Percentiles rank a stretch among this genome's conserved stretches.
These are phyloP conservation scores for Populus pruinosa DNA, from an alignment of 345 rosid genomes.

Conservation along the genomic window DNA sequence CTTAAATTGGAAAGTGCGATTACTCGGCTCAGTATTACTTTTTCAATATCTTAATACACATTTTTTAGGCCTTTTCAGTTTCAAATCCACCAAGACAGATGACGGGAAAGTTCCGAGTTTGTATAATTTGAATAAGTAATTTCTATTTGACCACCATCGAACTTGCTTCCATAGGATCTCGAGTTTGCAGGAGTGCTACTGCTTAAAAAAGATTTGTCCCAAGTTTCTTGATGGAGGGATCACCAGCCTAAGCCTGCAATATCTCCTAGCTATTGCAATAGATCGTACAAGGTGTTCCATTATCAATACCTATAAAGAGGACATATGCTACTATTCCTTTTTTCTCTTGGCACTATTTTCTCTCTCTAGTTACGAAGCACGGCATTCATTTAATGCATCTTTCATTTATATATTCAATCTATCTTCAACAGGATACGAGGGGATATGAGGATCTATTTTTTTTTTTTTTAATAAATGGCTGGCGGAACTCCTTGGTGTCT, in stretches of 20 bases:
- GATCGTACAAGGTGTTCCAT: background rate
- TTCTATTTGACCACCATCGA: background rate
- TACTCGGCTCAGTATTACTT: constrained; percentile 13
- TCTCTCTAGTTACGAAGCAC: background rate
- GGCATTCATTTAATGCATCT: background rate
- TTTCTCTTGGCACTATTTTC: background rate
- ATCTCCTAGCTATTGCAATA: background rate
- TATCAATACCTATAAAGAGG: background rate
- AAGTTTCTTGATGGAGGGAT: background rate
- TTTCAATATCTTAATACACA: constrained; percentile 5
- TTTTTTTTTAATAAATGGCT: background rate
- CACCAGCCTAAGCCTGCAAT: background rate
- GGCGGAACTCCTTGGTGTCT: background rate
- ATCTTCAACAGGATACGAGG: background rate
- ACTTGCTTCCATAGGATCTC: background rate
- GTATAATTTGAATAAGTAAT: background rate
- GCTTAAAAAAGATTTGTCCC: background rate
- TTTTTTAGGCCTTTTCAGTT: constrained; percentile 2
- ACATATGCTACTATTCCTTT: background rate
- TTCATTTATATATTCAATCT: background rate
- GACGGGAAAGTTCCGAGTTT: background rate
- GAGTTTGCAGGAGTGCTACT: background rate
- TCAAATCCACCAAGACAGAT: background rate
- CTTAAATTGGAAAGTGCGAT: constrained; percentile 29
- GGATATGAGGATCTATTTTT: background rate